Conservation (phyloP, 768 basidiomycete genomes). For the Lactarius pseudohatsudake region DNA sequence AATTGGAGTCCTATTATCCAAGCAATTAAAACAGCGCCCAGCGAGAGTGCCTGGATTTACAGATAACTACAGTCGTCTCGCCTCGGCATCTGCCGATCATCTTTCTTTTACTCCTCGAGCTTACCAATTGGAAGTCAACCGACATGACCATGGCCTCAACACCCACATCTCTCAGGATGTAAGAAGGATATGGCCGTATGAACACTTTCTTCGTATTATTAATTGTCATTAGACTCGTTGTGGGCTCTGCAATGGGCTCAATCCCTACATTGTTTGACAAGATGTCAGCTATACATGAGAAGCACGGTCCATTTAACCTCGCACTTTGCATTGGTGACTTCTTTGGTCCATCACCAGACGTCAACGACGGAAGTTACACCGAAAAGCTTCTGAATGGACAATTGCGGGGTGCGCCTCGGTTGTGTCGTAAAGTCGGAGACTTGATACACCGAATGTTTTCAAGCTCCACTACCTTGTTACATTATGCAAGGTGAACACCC, state of each 20-base stretch:
- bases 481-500: constrained; percentile 85
- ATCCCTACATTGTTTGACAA: constrained; percentile 77
- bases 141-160: constrained; percentile 6
- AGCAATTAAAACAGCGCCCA: no score
- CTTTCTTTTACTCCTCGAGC: background rate
- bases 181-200: background rate
- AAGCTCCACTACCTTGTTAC: constrained; percentile 88
- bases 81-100: no score
- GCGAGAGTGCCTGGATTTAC: no score
- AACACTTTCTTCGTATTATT: background rate
- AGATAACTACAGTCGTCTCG: no score
- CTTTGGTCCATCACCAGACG: constrained; percentile 52
- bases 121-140: background rate
- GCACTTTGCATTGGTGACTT: constrained; percentile 84
- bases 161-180: constrained; percentile 13
- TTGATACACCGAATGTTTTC: constrained; percentile 11
- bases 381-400: constrained; percentile 62
- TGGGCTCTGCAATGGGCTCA: constrained; percentile 77
- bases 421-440: background rate
- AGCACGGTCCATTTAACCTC: constrained; percentile 91
- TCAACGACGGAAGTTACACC: constrained; percentile 46
- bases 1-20: no score
- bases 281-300: constrained; percentile 79
- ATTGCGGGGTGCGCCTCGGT: constrained; percentile 53
- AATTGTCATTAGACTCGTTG: constrained; percentile 53